phyloP scores from a whole-genome alignment of 495 filamentous ascomycete species.

The Neurospora discreta region DNA sequence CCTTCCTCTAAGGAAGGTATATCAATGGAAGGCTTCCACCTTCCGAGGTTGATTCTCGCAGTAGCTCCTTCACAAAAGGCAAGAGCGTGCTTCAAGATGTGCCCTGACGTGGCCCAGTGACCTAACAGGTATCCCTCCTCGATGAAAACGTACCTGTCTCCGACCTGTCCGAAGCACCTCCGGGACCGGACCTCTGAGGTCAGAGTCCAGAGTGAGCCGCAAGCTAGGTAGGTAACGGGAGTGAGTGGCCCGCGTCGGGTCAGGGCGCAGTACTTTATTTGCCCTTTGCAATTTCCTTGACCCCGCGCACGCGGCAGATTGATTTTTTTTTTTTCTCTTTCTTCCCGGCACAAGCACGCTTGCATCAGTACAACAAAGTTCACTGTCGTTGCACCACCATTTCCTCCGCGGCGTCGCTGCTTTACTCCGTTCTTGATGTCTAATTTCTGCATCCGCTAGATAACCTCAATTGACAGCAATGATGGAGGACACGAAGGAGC shows the following conservation, averaged over 20 bases:
- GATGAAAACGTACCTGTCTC: neutral
- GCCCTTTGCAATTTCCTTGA: neutral
- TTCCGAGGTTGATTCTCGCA: neutral
- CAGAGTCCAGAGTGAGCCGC: neutral
- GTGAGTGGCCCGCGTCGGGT: neutral
- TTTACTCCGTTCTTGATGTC: too few relatives aligned
- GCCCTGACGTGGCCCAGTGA: neutral
- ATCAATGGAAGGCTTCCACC: accelerated
- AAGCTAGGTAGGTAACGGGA: too few relatives aligned
- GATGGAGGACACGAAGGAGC: neutral
- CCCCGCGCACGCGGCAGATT: neutral
- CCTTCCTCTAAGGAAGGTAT: neutral
- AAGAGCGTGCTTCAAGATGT: neutral
- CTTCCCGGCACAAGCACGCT: neutral
- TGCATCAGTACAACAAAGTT: neutral
- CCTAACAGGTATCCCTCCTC: neutral
- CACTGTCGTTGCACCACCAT: too few relatives aligned
- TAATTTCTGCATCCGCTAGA: too few relatives aligned
- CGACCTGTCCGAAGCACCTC: neutral
- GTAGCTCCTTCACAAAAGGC: neutral
- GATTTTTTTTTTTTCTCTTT: neutral
- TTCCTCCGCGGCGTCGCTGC: too few relatives aligned
- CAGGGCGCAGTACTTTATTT: neutral
- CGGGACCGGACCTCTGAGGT: neutral
- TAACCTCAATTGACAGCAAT: neutral